Conservation (phyloP, 192 early-diverging fungal genomes). For the Linnemannia hyalina region DNA sequence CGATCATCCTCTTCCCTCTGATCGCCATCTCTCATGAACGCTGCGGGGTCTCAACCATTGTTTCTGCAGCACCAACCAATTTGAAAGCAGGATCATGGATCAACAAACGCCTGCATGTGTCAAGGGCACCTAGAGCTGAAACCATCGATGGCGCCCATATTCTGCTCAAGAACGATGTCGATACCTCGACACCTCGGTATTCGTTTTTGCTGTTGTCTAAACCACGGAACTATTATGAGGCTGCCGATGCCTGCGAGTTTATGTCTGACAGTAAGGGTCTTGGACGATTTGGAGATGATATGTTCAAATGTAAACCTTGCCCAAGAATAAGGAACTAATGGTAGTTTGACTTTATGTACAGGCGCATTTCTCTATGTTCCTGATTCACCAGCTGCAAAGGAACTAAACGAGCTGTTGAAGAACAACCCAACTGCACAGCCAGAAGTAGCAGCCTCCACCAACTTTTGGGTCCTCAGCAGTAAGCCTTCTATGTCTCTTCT, state of each 20-base stretch:
- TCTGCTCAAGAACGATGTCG: constrained; percentile 36
- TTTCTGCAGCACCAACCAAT: constrained; percentile 6
- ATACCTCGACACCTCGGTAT: constrained; percentile 8
- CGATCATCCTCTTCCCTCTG: not conserved
- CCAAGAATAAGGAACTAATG: not conserved
- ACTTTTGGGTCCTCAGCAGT: constrained; percentile 25
- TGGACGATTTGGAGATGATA: not conserved
- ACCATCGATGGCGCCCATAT: constrained; percentile 30
- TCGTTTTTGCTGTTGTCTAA: constrained; percentile 29
- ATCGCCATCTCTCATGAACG: not conserved
- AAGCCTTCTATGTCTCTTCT: not conserved
- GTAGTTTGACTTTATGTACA: not conserved
- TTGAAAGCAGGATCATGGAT: not conserved
- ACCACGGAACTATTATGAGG: constrained; percentile 15
- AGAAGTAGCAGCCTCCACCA: not conserved
- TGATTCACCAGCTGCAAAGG: not conserved
- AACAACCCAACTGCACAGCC: constrained; percentile 4
- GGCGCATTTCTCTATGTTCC: constrained; percentile 6
- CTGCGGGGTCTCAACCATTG: not conserved
- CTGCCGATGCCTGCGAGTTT: constrained; percentile 2
- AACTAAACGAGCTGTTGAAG: constrained; percentile 6
- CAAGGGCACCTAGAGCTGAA: constrained; percentile 15
- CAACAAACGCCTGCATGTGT: constrained; percentile 3
- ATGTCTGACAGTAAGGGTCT: constrained; percentile 15
- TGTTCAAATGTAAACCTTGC: not conserved